phyloP scores from a whole-genome alignment of 306 rosid species.

The Rosa chinensis region DNA sequence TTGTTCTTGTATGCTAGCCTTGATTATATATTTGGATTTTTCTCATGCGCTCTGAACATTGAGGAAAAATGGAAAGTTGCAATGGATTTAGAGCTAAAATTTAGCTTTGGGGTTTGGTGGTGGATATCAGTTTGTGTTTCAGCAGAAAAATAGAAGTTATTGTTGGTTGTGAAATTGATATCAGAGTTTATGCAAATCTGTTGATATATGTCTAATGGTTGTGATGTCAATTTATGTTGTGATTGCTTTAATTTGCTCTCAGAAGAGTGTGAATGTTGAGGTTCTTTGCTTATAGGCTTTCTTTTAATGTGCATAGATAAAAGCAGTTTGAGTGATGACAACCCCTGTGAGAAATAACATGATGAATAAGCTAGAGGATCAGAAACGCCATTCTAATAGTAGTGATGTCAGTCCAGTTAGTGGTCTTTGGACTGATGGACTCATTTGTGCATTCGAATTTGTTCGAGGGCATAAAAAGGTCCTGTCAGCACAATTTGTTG shows the following conservation, averaged over 20 bases:
- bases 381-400: constrained; percentile 8
- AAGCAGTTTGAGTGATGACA: not conserved
- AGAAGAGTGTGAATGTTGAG: not conserved
- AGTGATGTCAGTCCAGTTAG: constrained; percentile 18
- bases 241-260: not conserved
- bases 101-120: not conserved
- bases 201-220: not conserved
- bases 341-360: constrained; percentile 19
- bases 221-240: not conserved
- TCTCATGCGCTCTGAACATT: not conserved
- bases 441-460: constrained; percentile 64
- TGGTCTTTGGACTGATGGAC: constrained; percentile 63
- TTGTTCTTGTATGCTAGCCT: not conserved
- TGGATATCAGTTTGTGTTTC: not conserved
- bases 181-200: not conserved
- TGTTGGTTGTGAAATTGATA: not conserved
- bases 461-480: constrained; percentile 30
- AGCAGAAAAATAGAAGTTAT: not conserved
- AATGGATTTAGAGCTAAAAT: not conserved
- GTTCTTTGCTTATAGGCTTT: not conserved
- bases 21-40: not conserved
- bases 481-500: constrained; percentile 3
- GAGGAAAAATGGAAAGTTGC: not conserved
- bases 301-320: not conserved
- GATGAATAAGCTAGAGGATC: constrained; percentile 34